phyloP scores from a whole-genome alignment of 1,284 basidiomycete genomes.

The Tilletia setariae region DNA sequence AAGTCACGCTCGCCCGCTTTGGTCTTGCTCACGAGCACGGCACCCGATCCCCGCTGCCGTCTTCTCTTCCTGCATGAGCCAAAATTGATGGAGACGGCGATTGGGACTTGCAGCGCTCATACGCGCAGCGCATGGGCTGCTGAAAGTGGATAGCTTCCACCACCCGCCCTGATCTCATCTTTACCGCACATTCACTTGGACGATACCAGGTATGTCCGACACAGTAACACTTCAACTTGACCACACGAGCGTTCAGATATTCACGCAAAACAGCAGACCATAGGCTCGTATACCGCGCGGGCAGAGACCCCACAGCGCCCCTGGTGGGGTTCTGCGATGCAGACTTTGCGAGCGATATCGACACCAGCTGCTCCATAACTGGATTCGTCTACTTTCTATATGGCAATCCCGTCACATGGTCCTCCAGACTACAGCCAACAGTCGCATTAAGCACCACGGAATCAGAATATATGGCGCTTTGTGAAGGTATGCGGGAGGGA shows the following conservation, averaged over 20 bases:
- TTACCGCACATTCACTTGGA: neutral
- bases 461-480: neutral
- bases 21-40: neutral
- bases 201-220: neutral
- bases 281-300: no score
- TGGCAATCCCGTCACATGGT: no score
- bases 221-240: neutral
- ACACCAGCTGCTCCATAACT: neutral
- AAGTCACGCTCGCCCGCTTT: neutral
- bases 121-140: neutral
- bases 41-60: neutral
- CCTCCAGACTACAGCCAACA: no score
- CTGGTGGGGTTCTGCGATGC: neutral
- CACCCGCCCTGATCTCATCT: neutral
- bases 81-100: neutral
- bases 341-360: neutral
- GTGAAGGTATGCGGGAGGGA: neutral
- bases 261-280: neutral
- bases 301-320: neutral
- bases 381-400: neutral
- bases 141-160: neutral
- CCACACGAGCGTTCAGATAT: neutral
- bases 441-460: no score
- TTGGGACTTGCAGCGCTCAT: neutral
- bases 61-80: neutral